A percentile compares a stretch with the other conserved stretches of the same genome.
Evolutionary conservation across 2,329 filamentous ascomycete genomes (phyloP).

Genomic region (Alternaria rosae): DNA sequence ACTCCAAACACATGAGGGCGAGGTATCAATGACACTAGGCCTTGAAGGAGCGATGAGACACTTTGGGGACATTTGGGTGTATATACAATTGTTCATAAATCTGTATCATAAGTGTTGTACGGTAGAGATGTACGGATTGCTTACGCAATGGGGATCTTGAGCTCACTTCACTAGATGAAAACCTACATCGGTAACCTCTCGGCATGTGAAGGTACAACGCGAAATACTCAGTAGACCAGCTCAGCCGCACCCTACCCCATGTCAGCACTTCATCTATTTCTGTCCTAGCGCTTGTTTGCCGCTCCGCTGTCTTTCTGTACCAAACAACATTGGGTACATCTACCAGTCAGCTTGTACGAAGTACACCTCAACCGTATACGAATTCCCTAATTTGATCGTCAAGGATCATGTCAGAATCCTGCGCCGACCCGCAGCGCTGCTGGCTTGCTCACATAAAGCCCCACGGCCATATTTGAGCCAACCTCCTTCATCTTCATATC

Average conservation of each 20-base stretch:
- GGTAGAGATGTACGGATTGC: neutral
- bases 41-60: neutral
- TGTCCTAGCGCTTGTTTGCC: neutral
- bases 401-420: neutral
- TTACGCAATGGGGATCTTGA: neutral
- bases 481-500: neutral
- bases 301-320: neutral
- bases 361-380: neutral
- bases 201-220: neutral
- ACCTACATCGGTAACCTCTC: neutral
- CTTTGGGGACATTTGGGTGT: neutral
- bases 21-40: neutral
- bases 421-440: neutral
- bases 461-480: neutral
- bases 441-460: neutral
- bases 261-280: neutral
- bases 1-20: neutral
- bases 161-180: too few species aligned
- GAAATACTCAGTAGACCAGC: neutral
- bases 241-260: neutral
- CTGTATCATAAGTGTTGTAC: neutral
- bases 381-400: too few species aligned
- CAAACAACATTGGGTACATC: neutral
- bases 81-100: neutral
- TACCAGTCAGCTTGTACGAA: neutral